A percentile compares a stretch with the other conserved stretches of the same genome.
Evolutionary conservation across 129 eudicot genomes (phyloP).

Genomic region (Chrysanthemum lavandulifolium): DNA sequence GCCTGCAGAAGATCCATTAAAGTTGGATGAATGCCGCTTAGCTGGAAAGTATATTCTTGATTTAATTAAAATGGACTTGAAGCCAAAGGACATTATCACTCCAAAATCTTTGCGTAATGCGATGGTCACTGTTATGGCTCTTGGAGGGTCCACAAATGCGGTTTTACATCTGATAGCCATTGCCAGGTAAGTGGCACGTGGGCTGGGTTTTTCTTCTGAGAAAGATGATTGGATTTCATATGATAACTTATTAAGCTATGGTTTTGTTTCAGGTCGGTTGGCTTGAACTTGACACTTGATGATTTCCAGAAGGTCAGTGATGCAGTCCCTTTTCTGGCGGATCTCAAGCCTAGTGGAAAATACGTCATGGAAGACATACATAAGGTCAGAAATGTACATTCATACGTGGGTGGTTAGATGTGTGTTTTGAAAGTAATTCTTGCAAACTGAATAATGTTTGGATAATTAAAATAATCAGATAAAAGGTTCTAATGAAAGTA

Average conservation of each 20-base stretch:
- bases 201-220: neutral
- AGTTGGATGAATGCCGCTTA: slow-evolving; percentile 87
- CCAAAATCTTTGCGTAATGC: slow-evolving; percentile 83
- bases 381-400: slow-evolving; percentile 44
- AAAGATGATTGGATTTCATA: neutral
- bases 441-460: no score
- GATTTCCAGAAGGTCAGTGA: slow-evolving; percentile 98
- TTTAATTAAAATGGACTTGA: slow-evolving; percentile 86
- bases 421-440: no score
- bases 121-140: slow-evolving; percentile 97
- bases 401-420: no score
- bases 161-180: slow-evolving; percentile 96
- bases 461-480: no score
- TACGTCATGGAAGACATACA: slow-evolving; percentile 98
- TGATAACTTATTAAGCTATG: slow-evolving; percentile 15
- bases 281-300: slow-evolving; percentile 70
- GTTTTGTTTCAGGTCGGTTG: slow-evolving; percentile 74
- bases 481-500: no score
- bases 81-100: slow-evolving; percentile 89
- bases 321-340: slow-evolving; percentile 86
- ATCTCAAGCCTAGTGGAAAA: slow-evolving; percentile 99
- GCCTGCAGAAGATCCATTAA: slow-evolving; percentile 97
- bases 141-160: slow-evolving; percentile 99
- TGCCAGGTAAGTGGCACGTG: slow-evolving; percentile 60
- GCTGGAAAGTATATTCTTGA: slow-evolving; percentile 91